A percentile compares a stretch with the other conserved stretches of the same genome.
Conservation (phyloP, 306 rosid genomes). For the Acacia acuminata region DNA sequence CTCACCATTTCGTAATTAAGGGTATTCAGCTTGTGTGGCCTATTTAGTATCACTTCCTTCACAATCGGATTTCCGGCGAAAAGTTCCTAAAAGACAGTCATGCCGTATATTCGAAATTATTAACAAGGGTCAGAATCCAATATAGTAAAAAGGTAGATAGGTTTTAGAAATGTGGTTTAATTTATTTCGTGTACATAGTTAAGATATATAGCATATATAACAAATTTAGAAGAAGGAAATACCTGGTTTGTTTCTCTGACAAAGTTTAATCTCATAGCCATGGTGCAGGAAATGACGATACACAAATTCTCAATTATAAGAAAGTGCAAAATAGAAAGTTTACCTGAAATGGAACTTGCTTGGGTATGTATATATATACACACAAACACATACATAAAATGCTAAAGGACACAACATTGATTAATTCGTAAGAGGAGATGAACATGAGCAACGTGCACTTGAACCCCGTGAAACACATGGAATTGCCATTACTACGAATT, state of each 20-base stretch:
- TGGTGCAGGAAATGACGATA: too few relatives aligned
- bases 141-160: too few relatives aligned
- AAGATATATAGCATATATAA: not conserved
- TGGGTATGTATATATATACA: not conserved
- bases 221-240: not conserved
- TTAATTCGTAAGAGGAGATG: not conserved
- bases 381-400: too few relatives aligned
- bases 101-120: not conserved
- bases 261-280: too few relatives aligned
- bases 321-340: too few relatives aligned
- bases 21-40: conserved; percentile 20
- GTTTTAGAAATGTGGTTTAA: too few relatives aligned
- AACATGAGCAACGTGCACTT: not conserved
- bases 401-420: not conserved
- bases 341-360: too few relatives aligned
- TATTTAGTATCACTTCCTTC: conserved; percentile 12
- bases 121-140: too few relatives aligned
- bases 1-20: conserved; percentile 32
- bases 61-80: conserved; percentile 17
- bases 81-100: conserved; percentile 17
- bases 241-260: not conserved
- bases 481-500: not conserved
- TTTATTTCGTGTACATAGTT: not conserved
- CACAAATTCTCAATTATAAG: too few relatives aligned
- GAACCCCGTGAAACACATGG: not conserved